Evolutionary conservation across 495 filamentous ascomycete genomes (phyloP), one percentile per base, ranked within the genome.

Genomic region (Acidiella bohemica): DNA sequence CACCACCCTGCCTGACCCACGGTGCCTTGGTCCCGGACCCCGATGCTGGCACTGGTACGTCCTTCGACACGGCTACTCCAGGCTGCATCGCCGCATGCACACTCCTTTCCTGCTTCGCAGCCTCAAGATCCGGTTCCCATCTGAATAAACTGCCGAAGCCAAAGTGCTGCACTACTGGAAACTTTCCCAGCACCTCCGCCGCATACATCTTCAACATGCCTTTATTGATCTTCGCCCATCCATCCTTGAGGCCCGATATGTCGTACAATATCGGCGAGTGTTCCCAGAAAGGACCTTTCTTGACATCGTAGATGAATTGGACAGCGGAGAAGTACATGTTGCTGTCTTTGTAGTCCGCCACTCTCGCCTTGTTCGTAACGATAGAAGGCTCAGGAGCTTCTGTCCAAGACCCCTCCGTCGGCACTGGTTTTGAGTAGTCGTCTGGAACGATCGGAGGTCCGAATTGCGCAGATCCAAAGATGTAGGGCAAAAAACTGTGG

Each of bases 311-410:
- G 54, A 99, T 95, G 63, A 99, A 99, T 7, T 84, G 87, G 46
- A 99, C 72, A n/a, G 90, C 92, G n/a, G 78, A 79, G 66, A 95
- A 99, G 59, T 99, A 99, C 67, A 99, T 72, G 58, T 95, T 94
- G 11, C 51, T 64, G 37, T 67, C 65, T 38, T 84, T 67, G 56
- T 86, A 75, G 29, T 68, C 62, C 30, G 81, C 68, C 21, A 93
- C 86, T 12, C 73, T 57, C 18, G 60, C 61, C 2, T 64, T 51
- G 47, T 85, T 86, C 9, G 71, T 66, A 4, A 95, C 72, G 41
- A 75, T 73, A 5, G 61, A 58, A 1, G 86, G 77, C 33, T 78
- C 70, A 1, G 88, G 84, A 1, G 85, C 74, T 41, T 72, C 66
- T 9, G 68, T 65, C 0, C 80, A 52, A 8, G 84, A 92, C 33